A percentile compares a stretch with the other conserved stretches of the same genome.
Evolutionary conservation across 257 asterid genomes (phyloP).

Genomic region (Scutellaria galericulata): DNA sequence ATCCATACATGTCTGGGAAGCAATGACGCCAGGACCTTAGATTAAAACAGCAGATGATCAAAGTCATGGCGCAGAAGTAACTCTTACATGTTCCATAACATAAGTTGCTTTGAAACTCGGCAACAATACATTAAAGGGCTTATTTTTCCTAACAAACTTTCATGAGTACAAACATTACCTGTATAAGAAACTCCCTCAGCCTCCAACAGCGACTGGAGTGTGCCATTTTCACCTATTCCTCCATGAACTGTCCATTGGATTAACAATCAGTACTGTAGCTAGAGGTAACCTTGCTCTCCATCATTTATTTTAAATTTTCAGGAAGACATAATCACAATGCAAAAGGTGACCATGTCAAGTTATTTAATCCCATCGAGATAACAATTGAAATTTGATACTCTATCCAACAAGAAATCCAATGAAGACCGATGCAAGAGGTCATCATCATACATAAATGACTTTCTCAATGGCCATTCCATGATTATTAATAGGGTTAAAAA

Average conservation of each 20-base stretch:
- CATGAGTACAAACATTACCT: constrained; percentile 44
- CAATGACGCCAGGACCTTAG: constrained; percentile 74
- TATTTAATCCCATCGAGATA: background rate
- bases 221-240: constrained; percentile 93
- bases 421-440: background rate
- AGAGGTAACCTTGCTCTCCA: constrained; percentile 7
- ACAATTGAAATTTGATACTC: background rate
- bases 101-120: constrained; percentile 15
- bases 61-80: constrained; percentile 23
- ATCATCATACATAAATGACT: background rate
- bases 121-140: constrained; percentile 21
- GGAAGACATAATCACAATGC: constrained; percentile 16
- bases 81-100: background rate
- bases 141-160: constrained; percentile 13
- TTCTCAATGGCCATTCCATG: background rate
- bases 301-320: constrained; percentile 5
- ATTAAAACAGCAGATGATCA: constrained; percentile 40
- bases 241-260: constrained; percentile 73
- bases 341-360: background rate
- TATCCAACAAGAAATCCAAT: background rate
- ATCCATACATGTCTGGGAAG: constrained; percentile 87
- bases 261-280: constrained; percentile 22
- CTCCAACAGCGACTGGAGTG: constrained; percentile 78
- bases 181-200: constrained; percentile 76
- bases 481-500: background rate